Conservation (phyloP, 768 basidiomycete species). For the Artomyces pyxidatus region DNA sequence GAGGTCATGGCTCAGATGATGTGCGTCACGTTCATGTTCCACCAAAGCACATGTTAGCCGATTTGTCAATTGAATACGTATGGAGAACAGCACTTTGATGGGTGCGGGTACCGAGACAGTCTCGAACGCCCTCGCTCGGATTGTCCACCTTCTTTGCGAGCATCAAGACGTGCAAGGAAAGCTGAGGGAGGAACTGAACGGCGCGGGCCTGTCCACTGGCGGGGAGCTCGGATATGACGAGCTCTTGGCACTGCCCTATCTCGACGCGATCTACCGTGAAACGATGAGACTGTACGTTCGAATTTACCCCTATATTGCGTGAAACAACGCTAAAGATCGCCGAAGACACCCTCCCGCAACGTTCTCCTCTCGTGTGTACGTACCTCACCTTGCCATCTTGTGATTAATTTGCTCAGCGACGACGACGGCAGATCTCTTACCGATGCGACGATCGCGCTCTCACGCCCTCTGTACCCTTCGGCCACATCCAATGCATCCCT, state of each 20-base stretch:
- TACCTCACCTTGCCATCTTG: neutral
- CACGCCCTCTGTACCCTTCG: neutral
- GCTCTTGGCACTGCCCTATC: conserved; percentile 18
- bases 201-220: conserved; percentile 4
- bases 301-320: too few relatives aligned
- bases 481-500: neutral
- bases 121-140: conserved; percentile 21
- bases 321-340: neutral
- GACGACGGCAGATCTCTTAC: neutral
- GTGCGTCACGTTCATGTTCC: too few relatives aligned
- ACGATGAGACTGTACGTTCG: conserved; percentile 19
- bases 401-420: neutral
- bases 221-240: conserved; percentile 21
- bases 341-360: neutral
- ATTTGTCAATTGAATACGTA: too few relatives aligned
- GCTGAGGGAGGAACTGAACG: conserved; percentile 20
- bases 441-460: neutral
- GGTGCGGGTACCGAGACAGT: conserved; percentile 18
- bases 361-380: neutral
- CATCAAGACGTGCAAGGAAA: conserved; percentile 21
- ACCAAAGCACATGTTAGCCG: too few relatives aligned
- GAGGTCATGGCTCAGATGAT: too few relatives aligned
- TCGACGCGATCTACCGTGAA: conserved; percentile 22
- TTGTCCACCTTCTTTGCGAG: conserved; percentile 18
- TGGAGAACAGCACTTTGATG: neutral